Evolutionary conservation across 2,329 filamentous ascomycete species (phyloP), one percentile per base, ranked within the genome.

Genomic region (Pseudocercospora cruenta): DNA sequence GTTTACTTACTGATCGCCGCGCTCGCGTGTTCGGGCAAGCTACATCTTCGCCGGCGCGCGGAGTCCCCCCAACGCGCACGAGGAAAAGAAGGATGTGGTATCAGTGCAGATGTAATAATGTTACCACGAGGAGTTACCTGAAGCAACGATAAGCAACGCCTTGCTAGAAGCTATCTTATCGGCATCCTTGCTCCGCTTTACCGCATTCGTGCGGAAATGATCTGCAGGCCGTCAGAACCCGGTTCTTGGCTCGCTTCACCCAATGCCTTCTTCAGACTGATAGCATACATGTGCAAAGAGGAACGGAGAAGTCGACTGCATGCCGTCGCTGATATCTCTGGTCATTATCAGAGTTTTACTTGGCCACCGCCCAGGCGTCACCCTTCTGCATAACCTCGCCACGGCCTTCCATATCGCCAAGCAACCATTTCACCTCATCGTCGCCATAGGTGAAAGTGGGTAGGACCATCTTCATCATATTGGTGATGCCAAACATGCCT

Each of bases 401-500:
- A 49, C 86, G 87, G 5, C 83, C 82, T n/a, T 94, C 89, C 87
- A 96, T 94, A 66, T 90, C 88, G 8, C 82, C 87, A 65, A 98
- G 80, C 76, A 97, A 91, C 77, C 91, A 91, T 73, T 89, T 87
- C 68, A 98, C 80, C 80, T 98, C 94, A 76, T 97, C 94, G 74
- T 92, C 92, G 68, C 90, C 92, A 85, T 93, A 97, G 0, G 92
- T 88, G 76, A 97, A 97, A 1, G 93, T 94, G 0, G 91, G 87
- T 60, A 97, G 88, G 65, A 94, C 86, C 86, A 98, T 94, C 80
- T 92, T 93, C 84, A 99, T 85, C 92, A 98, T 97, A 90, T 94
- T 96, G 8, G 89, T 86, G 70, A 99, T 96, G 66, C 94, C 82
- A 59, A 91, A 90, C 91, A 97, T 95, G 28, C 90, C 88, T 19